Evolutionary conservation across 2,329 filamentous ascomycete species (phyloP), one percentile per base, ranked within the genome.

Genomic region (Tympanopsis confertula): DNA sequence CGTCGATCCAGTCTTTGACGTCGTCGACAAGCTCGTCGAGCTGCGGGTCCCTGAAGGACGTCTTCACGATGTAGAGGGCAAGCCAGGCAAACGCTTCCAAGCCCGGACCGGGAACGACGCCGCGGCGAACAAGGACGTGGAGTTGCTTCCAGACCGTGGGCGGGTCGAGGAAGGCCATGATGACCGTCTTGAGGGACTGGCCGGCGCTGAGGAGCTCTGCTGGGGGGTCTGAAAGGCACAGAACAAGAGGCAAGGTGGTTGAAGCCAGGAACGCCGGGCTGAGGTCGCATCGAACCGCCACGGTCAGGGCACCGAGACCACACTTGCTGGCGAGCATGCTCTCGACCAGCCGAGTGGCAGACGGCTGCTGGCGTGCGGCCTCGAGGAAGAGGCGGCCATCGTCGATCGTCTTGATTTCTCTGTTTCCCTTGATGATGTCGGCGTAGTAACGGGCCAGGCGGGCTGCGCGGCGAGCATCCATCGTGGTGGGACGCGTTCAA

Each of bases 71-170:
- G n/a, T n/a, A n/a, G n/a, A n/a, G n/a, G n/a, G n/a, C n/a, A n/a
- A n/a, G n/a, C n/a, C n/a, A n/a, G n/a, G n/a, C n/a, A n/a, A n/a
- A n/a, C n/a, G n/a, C n/a, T n/a, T n/a, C n/a, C n/a, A n/a, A n/a
- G n/a, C n/a, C n/a, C n/a, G n/a, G n/a, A n/a, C n/a, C n/a, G n/a
- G n/a, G n/a, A n/a, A n/a, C n/a, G n/a, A n/a, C n/a, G n/a, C n/a
- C n/a, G n/a, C n/a, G n/a, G n/a, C n/a, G n/a, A n/a, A n/a, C n/a
- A n/a, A n/a, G n/a, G n/a, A n/a, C n/a, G n/a, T n/a, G n/a, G n/a
- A n/a, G n/a, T n/a, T n/a, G n/a, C n/a, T 61, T 58, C 75, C 75
- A 79, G 12, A 78, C 58, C 0, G 66, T 68, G 0, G 65, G 63
- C 0, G 75, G 74, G 1, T 71, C 55, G 2, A 69, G 51, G 3